These are phyloP conservation scores for Powellomyces hirtus DNA, from an alignment of 192 early-diverging fungal species.

Conservation along the genomic window DNA sequence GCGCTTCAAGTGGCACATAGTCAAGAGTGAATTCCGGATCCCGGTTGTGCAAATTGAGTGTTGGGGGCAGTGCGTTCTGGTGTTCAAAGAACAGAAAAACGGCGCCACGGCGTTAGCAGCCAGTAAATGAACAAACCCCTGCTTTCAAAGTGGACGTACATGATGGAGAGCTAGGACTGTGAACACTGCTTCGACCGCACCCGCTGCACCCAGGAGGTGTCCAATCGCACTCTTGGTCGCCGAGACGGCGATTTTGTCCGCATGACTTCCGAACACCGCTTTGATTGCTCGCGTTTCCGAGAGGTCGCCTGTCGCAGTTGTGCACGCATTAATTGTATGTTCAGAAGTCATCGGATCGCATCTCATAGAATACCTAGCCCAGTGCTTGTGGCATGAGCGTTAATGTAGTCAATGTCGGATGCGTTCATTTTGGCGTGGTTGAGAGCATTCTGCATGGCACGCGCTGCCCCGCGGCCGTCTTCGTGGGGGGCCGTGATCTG, in stretches of 20 bases:
- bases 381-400: conserved; percentile 94
- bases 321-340: no score
- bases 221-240: conserved; percentile 91
- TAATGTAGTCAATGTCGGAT: conserved; percentile 78
- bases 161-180: conserved; percentile 73
- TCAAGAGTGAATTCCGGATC: conserved; percentile 72
- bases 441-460: conserved; percentile 83
- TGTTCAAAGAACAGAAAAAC: not conserved
- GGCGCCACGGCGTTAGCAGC: not conserved
- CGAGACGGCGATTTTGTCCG: conserved; percentile 62
- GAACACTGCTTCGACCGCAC: conserved; percentile 90
- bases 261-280: conserved; percentile 55
- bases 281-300: conserved; percentile 87
- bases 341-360: no score
- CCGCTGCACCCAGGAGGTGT: conserved; percentile 93
- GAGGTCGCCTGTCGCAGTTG: conserved; percentile 59
- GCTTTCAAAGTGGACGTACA: conserved; percentile 28
- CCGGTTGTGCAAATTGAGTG: conserved; percentile 69
- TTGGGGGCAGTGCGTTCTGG: conserved; percentile 75
- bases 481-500: conserved; percentile 92
- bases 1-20: conserved; percentile 74
- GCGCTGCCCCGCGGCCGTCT: conserved; percentile 80
- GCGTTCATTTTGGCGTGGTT: conserved; percentile 56
- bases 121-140: not conserved
- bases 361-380: conserved; percentile 64